Percentiles rank a stretch among this genome's conserved stretches.
These are phyloP conservation scores for Suillus placidus DNA, from an alignment of 768 basidiomycete species.

Conservation along the genomic window DNA sequence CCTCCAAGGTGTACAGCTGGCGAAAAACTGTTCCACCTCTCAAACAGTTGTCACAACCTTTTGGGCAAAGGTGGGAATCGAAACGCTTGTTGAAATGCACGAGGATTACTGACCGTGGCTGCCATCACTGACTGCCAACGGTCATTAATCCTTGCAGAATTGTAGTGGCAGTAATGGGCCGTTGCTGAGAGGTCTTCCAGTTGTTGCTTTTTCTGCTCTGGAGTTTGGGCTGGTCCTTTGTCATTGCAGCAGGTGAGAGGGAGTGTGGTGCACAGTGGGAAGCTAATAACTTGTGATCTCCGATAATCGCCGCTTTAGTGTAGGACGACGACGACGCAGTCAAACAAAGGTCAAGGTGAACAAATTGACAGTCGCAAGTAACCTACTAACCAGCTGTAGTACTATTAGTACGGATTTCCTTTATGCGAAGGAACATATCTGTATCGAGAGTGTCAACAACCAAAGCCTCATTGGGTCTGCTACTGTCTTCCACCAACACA, in stretches of 20 bases:
- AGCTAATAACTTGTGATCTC: no score
- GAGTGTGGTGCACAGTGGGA: no score
- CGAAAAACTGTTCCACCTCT: constrained; percentile 46
- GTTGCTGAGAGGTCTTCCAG: constrained; percentile 66
- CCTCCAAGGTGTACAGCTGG: constrained; percentile 65
- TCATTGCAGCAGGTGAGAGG: constrained; percentile 30
- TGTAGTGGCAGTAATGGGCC: constrained; percentile 63
- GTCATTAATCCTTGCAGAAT: no score
- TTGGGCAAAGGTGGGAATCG: constrained; percentile 61
- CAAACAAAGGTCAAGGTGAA: no score
- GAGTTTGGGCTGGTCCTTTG: constrained; percentile 35
- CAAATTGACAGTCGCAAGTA: no score
- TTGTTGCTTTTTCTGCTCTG: constrained; percentile 58
- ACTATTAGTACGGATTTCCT: background rate
- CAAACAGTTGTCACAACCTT: constrained; percentile 84
- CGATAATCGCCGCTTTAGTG: no score
- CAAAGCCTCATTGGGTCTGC: constrained; percentile 22
- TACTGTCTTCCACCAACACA: constrained; percentile 20
- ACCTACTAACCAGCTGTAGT: no score
- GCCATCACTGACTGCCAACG: constrained; percentile 5
- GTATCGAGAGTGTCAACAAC: constrained; percentile 33
- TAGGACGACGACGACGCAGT: no score
- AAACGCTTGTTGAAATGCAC: constrained; percentile 89
- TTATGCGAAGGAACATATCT: constrained; percentile 29
- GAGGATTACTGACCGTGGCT: constrained; percentile 89